These are phyloP conservation scores for Fusarium napiforme DNA, from an alignment of 2,329 filamentous ascomycete genomes.

Conservation along the genomic window DNA sequence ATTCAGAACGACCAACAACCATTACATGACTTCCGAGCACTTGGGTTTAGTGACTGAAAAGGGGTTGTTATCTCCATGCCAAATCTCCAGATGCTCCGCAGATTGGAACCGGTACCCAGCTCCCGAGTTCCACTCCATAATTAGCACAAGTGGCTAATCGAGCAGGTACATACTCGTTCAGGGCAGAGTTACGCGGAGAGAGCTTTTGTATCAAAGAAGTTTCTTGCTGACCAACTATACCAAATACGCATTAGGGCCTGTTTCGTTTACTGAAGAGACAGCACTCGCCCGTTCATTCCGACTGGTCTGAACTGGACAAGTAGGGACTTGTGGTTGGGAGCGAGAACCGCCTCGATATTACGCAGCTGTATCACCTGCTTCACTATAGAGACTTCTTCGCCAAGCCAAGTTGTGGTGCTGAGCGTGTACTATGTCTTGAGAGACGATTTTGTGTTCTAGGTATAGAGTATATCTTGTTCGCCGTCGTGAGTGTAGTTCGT, in stretches of 20 bases:
- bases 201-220: slow-evolving; percentile 6
- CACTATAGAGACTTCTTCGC: slow-evolving; percentile 5
- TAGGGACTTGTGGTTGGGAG: slow-evolving; percentile 1
- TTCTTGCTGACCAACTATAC: slow-evolving; percentile 21
- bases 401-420: slow-evolving; percentile 22
- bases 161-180: slow-evolving; percentile 31
- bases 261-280: slow-evolving; percentile 10
- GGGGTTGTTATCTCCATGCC: slow-evolving; percentile 39
- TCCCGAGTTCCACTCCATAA: slow-evolving; percentile 40
- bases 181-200: slow-evolving; percentile 30
- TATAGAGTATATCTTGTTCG: background rate
- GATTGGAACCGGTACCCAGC: slow-evolving; percentile 34
- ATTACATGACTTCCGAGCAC: background rate
- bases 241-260: slow-evolving; percentile 31
- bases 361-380: slow-evolving; percentile 23
- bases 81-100: slow-evolving; percentile 43
- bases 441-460: background rate
- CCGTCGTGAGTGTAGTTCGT: background rate
- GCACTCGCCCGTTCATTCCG: slow-evolving; percentile 31
- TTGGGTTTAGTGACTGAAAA: slow-evolving; percentile 13
- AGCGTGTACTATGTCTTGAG: background rate
- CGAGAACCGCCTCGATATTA: slow-evolving; percentile 22
- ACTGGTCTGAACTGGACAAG: slow-evolving; percentile 23
- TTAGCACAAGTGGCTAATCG: slow-evolving; percentile 34
- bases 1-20: background rate